phyloP scores from a whole-genome alignment of 2,329 filamentous ascomycete genomes.

The Cercospora sp. region DNA sequence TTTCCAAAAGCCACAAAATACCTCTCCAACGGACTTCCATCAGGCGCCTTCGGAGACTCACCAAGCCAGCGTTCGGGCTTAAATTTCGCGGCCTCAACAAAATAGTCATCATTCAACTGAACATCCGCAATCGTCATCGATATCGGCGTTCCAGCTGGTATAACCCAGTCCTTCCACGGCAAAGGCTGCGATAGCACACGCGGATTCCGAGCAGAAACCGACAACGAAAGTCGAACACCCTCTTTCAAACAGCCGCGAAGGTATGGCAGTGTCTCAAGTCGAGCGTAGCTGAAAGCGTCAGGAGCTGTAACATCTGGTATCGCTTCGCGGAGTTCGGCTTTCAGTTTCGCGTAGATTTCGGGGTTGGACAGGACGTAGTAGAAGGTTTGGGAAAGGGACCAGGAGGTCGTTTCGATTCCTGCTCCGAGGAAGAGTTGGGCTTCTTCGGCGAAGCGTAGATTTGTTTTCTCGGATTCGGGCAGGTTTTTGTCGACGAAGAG shows the following conservation, averaged over 20 bases:
- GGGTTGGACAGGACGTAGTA: constrained; percentile 28
- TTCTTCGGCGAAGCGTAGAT: constrained; percentile 28
- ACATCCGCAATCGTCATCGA: constrained; percentile 37
- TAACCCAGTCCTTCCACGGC: constrained; percentile 22
- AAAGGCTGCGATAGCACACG: constrained; percentile 25
- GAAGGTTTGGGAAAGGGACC: constrained; percentile 23
- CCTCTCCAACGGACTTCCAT: constrained; percentile 30
- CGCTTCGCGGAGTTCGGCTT: constrained; percentile 31
- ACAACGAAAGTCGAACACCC: constrained; percentile 22
- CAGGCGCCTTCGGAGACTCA: constrained; percentile 23
- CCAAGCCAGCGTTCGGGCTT: constrained; percentile 41
- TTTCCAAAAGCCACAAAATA: constrained; percentile 43
- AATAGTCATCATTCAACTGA: constrained; percentile 38
- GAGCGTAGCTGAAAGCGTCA: constrained; percentile 17
- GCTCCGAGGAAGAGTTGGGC: constrained; percentile 31
- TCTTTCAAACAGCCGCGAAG: constrained; percentile 27
- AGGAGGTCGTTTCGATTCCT: constrained; percentile 28
- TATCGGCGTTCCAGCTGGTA: constrained; percentile 34
- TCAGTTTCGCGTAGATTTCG: constrained; percentile 22
- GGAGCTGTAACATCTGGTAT: constrained; percentile 19
- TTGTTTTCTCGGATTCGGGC: constrained; percentile 26
- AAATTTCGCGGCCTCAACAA: constrained; percentile 36
- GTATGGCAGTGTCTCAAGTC: constrained; percentile 29
- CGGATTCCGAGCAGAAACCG: constrained; percentile 26
- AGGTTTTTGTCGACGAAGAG: constrained; percentile 24